Base-by-base conservation (phyloP, 768 basidiomycete species). In the Termitomyces sp. region DNA sequence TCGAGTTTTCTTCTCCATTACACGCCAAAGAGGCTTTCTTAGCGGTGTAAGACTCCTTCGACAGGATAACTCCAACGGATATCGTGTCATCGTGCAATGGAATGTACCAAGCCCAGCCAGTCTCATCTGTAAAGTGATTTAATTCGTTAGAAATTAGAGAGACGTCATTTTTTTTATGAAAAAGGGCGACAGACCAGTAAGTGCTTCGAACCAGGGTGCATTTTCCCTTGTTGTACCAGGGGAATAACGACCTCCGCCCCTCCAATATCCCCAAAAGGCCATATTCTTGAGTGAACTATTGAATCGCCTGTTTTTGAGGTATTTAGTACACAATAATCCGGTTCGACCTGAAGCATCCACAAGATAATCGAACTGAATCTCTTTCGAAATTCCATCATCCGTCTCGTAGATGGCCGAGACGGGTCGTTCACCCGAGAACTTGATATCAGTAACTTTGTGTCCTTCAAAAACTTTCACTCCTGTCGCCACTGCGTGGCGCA, bases 261-360 rank as follows among this genome's bases (percentile, higher is more conserved):
- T 74, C 85, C 85, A 89, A 63, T 89, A 88, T 1, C 83, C 85
- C 87, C 87, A 89, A 23, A 79, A 71, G 2, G 87, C 87, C 16
- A 87, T 75, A 61, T 87, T 88, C 60, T 75, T 77, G 51, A 88
- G 66, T 2, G 75, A 75, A 41, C 79, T 72, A 40, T 80, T 85
- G 68, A 80, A 80, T 38, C 72, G 73, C n/a, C 87, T 74, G 60
- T 85, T 84, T 52, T 79, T 76, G 38, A 87, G 71, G 61, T 86
- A 85, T 50, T 79, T 81, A 12, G 79, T 81, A 1, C 82, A 83
- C 69, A 88, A 74, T 60, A 88, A 63, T 2, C 87, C 87, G 0
- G 73, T 71, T 2, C 86, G 77, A 36, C 87, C 87, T 2, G 79
- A 79, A 4, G 84, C 86, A 64, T 88, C 87, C 20, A 88, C 75